Base-by-base conservation (phyloP, 2,329 filamentous ascomycete genomes). In the Rhynchosporium agropyri region DNA sequence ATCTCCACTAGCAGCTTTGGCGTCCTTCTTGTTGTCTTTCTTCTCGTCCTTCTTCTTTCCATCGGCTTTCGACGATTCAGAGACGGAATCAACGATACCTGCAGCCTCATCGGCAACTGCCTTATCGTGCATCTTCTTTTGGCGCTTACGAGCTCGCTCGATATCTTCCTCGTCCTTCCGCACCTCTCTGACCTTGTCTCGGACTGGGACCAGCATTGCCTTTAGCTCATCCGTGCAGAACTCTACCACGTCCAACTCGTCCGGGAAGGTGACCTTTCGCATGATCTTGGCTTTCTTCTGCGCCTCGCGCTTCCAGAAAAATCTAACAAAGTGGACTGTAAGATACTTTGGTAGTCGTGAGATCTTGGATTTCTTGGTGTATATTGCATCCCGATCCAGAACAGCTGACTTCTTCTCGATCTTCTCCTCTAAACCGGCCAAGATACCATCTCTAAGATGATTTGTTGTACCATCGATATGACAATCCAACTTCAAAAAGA, bases 251-350 rank as follows among this genome's bases (percentile, higher is more conserved):
- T 99, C 95, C 40, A 99, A 81, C 77, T 99, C 95, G 57, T 91
- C 88, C 6, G 94, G 94, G 75, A 99, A 99, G 0, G 92, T 94
- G 62, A 99, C 95, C 79, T 98, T 99, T 75, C 93, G 91, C 91
- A 99, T 94, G 71, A 99, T 99, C 83, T 99, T 99, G 69, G 94
- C 93, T 83, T 99, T 99, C 81, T 98, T 98, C 77, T 96, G 89
- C 3, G 91, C 92, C 70, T 96, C 92, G 53, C 89, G 87, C 74
- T 96, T 94, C 95, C 95, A 99, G 80, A 94, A 97, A 80, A 99
- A 99, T 68, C 95, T 91, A 62, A 99, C 91, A 76, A 99, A 97
- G 77, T 99, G 95, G 3, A 99, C 91, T 0, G 95, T 95, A 50
- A 99, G 83, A 75, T 99, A 97, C 77, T 97, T 96, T 20, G 95